These are phyloP conservation scores for Symbiodinium pilosum DNA, from an alignment of 73 alveolate genomes.

Conservation along the genomic window DNA sequence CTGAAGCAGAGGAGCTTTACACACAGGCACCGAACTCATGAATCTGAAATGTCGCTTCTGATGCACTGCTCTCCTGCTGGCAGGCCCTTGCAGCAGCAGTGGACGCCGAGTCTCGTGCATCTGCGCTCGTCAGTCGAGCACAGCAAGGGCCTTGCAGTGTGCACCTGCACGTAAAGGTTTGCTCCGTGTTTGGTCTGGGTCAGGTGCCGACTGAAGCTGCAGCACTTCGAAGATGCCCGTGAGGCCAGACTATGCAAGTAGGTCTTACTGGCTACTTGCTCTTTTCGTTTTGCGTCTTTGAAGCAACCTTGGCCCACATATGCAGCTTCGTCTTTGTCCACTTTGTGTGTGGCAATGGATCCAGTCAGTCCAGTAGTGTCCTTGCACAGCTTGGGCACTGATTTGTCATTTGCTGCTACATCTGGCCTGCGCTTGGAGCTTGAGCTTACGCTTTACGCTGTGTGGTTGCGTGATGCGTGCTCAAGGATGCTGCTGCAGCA, in stretches of 20 bases:
- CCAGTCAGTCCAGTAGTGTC: no score
- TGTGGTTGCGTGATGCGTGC: no score
- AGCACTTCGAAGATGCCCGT: conserved; percentile 59
- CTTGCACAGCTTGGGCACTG: no score
- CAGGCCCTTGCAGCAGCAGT: conserved; percentile 32
- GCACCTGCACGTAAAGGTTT: not conserved
- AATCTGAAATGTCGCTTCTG: not conserved
- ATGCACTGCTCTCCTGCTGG: not conserved
- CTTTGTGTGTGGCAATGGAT: no score
- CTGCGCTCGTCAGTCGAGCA: conserved; percentile 72
- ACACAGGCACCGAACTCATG: not conserved
- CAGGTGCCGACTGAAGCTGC: conserved; percentile 70
- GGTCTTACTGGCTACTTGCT: no score
- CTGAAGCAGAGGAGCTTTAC: conserved; percentile 27
- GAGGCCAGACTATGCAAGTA: conserved; percentile 2
- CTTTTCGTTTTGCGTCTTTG: no score
- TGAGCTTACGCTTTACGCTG: no score
- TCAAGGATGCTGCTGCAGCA: conserved; percentile 41
- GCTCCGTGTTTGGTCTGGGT: not conserved
- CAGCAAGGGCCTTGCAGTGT: conserved; percentile 4
- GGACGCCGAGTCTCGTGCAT: not conserved
- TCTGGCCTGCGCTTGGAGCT: no score
- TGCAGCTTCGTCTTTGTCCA: no score
- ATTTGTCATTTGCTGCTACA: no score
- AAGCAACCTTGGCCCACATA: no score